These are phyloP conservation scores for Suhomyces kilbournensis DNA, from an alignment of 805 yeast genomes.

Conservation along the genomic window DNA sequence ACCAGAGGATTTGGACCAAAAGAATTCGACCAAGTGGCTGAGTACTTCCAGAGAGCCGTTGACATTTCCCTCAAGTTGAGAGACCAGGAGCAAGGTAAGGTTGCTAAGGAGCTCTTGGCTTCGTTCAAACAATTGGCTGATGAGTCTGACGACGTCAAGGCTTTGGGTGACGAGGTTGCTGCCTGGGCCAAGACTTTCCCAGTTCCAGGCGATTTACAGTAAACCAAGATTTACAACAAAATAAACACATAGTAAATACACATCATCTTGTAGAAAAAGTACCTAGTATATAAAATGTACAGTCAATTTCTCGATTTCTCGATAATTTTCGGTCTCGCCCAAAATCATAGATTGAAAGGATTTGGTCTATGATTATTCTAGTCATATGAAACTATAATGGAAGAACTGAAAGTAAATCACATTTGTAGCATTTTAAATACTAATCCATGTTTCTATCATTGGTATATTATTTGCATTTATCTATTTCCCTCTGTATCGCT, in stretches of 20 bases:
- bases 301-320: no score
- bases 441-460: no score
- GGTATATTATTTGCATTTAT: no score
- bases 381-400: no score
- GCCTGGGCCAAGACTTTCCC: conserved; percentile 75
- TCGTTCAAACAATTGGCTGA: conserved; percentile 71
- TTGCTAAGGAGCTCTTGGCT: conserved; percentile 58
- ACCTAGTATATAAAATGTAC: no score
- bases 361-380: no score
- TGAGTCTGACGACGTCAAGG: conserved; percentile 58
- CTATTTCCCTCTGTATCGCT: not conserved
- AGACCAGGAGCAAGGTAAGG: conserved; percentile 53
- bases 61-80: conserved; percentile 60
- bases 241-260: not conserved
- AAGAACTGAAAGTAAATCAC: no score
- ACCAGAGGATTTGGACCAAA: conserved; percentile 91
- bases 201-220: conserved; percentile 71
- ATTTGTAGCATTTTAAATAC: no score
- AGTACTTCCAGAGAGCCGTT: conserved; percentile 78
- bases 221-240: not conserved
- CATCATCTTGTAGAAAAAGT: no score
- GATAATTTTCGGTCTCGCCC: no score
- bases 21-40: conserved; percentile 78
- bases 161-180: conserved; percentile 62
- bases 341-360: no score